Conservation (phyloP, 148 eudicot species). For the Amaranthus hypochondriacus region DNA sequence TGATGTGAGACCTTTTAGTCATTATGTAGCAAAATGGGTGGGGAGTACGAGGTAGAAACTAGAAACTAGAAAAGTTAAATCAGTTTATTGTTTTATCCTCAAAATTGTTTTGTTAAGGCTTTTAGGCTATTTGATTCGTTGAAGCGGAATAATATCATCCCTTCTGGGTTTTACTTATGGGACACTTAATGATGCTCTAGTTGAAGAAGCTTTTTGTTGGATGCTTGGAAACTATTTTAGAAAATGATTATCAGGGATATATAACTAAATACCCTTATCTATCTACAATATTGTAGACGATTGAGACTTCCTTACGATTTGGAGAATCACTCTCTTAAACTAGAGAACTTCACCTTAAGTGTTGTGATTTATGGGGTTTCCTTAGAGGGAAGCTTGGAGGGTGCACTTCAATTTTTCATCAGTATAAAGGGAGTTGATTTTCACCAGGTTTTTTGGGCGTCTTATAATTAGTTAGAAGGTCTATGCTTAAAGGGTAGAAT, state of each 20-base stretch:
- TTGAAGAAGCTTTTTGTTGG: conserved; percentile 63
- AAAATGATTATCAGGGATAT: conserved; percentile 53
- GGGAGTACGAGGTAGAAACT: too few species aligned
- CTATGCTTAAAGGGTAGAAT: conserved; percentile 82
- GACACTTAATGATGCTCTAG: conserved; percentile 59
- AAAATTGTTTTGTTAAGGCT: conserved; percentile 84
- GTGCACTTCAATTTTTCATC: conserved; percentile 55
- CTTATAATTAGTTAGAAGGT: conserved; percentile 59
- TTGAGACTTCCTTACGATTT: conserved; percentile 52
- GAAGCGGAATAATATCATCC: conserved; percentile 45
- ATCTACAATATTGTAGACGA: conserved; percentile 54
- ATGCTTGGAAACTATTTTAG: conserved; percentile 69
- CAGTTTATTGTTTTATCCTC: conserved; percentile 42
- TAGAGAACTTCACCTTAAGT: conserved; percentile 79
- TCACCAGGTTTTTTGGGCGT: conserved; percentile 80
- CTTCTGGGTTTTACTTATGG: conserved; percentile 76
- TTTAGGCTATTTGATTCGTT: conserved; percentile 87
- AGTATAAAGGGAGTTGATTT: conserved; percentile 43
- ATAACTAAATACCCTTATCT: conserved; percentile 55
- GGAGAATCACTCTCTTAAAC: conserved; percentile 41
- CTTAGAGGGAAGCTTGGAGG: conserved; percentile 71
- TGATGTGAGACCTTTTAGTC: too few species aligned
- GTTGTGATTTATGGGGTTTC: conserved; percentile 61
- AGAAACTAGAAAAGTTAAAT: not conserved
- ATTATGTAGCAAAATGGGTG: too few species aligned